Conservation (phyloP, 2,329 filamentous ascomycete species). For the Botryotinia narcissicola region DNA sequence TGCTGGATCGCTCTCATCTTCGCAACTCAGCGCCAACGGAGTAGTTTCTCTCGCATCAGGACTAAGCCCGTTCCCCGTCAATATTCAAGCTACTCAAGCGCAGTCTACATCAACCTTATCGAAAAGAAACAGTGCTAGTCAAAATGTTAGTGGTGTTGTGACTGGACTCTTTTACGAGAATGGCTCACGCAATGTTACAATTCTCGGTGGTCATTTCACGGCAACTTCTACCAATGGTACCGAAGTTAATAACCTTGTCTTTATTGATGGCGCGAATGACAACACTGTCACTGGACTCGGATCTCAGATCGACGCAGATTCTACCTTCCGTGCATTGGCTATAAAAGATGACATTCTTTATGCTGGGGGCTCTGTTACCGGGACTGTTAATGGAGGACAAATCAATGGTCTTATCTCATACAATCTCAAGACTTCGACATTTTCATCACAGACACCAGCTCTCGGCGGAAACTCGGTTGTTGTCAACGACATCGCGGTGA, state of each 20-base stretch:
- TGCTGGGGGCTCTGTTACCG: conserved; percentile 77
- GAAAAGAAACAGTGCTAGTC: conserved; percentile 47
- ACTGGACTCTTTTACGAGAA: conserved; percentile 75
- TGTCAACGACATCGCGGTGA: conserved; percentile 73
- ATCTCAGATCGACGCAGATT: conserved; percentile 64
- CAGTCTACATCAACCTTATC: conserved; percentile 41
- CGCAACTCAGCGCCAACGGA: conserved; percentile 69
- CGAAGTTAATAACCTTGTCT: conserved; percentile 72
- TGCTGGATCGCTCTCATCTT: conserved; percentile 78
- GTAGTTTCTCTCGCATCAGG: conserved; percentile 61
- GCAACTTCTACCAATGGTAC: conserved; percentile 67
- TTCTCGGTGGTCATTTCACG: conserved; percentile 84
- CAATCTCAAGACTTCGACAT: conserved; percentile 64
- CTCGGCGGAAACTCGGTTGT: conserved; percentile 67
- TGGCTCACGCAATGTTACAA: conserved; percentile 72
- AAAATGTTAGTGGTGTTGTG: conserved; percentile 64
- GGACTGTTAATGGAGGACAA: conserved; percentile 58
- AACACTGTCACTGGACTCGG: conserved; percentile 68
- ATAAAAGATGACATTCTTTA: conserved; percentile 68
- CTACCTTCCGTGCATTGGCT: conserved; percentile 71
- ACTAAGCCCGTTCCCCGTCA: conserved; percentile 57
- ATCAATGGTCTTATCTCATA: conserved; percentile 78
- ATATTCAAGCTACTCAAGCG: conserved; percentile 46
- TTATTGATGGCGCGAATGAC: conserved; percentile 74
- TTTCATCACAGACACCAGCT: conserved; percentile 70